A percentile compares a stretch with the other conserved stretches of the same genome.
Conservation (phyloP, 2,329 filamentous ascomycete species). For the Paraphaeosphaeria sporulosa region DNA sequence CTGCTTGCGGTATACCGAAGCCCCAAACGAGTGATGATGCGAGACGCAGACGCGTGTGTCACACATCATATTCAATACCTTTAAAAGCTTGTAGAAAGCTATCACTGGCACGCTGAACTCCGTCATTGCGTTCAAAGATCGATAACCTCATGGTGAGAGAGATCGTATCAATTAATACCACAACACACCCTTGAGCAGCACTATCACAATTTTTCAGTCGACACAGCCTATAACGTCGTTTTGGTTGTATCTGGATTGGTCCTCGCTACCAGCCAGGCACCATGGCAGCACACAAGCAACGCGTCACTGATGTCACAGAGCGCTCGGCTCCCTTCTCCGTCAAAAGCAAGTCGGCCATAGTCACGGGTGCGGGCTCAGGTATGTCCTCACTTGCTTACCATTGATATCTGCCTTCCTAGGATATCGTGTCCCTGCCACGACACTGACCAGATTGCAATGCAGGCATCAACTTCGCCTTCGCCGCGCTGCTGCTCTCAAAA, state of each 20-base stretch:
- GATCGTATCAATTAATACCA: too few relatives aligned
- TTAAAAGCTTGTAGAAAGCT: background rate
- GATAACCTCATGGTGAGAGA: too few relatives aligned
- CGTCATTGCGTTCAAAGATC: background rate
- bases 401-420: too few relatives aligned
- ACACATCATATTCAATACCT: too few relatives aligned
- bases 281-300: slow-evolving; percentile 19
- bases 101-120: background rate
- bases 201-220: too few relatives aligned
- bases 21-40: background rate
- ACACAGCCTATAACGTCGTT: too few relatives aligned
- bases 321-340: slow-evolving; percentile 44
- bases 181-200: too few relatives aligned
- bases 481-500: slow-evolving; percentile 52
- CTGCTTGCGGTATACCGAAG: slow-evolving; percentile 1
- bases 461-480: slow-evolving; percentile 59
- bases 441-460: background rate
- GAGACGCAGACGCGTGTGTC: background rate
- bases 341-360: slow-evolving; percentile 55
- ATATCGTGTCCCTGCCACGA: too few relatives aligned
- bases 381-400: too few relatives aligned
- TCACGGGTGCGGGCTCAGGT: slow-evolving; percentile 57
- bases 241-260: too few relatives aligned
- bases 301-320: slow-evolving; percentile 11
- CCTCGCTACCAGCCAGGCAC: too few relatives aligned